Evolutionary conservation across 352 stramenopile species (phyloP).

Genomic region (Phytophthora vignae): DNA sequence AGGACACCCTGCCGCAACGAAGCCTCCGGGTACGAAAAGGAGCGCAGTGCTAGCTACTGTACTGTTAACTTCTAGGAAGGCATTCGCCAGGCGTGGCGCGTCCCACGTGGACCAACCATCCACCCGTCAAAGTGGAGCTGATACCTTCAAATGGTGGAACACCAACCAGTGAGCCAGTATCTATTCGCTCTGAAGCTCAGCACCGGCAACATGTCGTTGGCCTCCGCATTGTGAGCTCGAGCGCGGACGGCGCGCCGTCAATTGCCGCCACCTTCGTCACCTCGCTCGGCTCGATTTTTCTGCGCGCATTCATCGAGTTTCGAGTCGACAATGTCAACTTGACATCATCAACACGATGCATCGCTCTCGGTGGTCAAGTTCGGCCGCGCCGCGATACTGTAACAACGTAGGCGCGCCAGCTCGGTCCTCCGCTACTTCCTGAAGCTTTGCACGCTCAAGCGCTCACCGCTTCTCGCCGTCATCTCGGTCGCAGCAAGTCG

Average conservation of each 20-base stretch:
- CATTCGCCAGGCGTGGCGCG: background rate
- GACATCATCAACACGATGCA: background rate
- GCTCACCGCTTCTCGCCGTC: background rate
- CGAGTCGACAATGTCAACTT: background rate
- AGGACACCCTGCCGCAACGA: background rate
- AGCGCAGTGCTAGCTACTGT: too few relatives aligned
- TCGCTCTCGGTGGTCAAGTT: constrained; percentile 1
- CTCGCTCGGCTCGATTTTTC: background rate
- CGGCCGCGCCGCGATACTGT: too few relatives aligned
- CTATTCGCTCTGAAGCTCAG: too few relatives aligned
- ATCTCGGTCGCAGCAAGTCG: constrained; percentile 2
- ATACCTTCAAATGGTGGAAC: background rate
- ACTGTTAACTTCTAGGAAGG: background rate
- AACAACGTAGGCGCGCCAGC: too few relatives aligned
- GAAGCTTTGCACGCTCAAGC: too few relatives aligned
- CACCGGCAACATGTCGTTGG: too few relatives aligned
- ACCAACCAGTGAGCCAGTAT: too few relatives aligned
- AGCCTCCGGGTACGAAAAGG: background rate
- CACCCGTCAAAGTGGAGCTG: background rate
- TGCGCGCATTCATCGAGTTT: background rate
- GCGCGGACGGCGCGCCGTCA: background rate
- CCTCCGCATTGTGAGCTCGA: background rate
- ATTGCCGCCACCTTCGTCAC: background rate
- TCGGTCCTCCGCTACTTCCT: too few relatives aligned
- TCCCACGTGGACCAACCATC: background rate